A percentile compares a stretch with the other conserved stretches of the same genome.
These are phyloP conservation scores for Hypholoma fasciculare DNA, from an alignment of 768 basidiomycete species.

Conservation along the genomic window DNA sequence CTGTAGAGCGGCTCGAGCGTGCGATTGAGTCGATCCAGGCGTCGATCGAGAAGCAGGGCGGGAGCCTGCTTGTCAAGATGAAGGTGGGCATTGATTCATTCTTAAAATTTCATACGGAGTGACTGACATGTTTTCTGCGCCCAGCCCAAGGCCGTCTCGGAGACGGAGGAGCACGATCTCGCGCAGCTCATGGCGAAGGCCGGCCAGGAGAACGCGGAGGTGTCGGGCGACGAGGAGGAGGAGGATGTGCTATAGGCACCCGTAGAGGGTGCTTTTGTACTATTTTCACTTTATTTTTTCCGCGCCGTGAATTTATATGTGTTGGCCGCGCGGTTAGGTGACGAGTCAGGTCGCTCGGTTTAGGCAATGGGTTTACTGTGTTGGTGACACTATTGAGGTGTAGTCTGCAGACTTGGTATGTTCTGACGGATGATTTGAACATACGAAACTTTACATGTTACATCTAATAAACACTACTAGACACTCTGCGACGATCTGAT, in stretches of 20 bases:
- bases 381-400: too few relatives aligned
- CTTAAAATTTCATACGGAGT: neutral
- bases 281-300: too few relatives aligned
- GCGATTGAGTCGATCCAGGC: conserved; percentile 89
- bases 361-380: too few relatives aligned
- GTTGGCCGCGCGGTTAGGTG: too few relatives aligned
- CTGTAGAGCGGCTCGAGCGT: conserved; percentile 90
- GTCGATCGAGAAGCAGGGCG: conserved; percentile 83
- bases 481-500: too few relatives aligned
- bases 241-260: conserved; percentile 38
- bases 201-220: conserved; percentile 91
- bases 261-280: neutral
- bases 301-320: too few relatives aligned
- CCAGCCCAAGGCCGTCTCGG: conserved; percentile 96
- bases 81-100: conserved; percentile 52
- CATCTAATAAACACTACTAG: too few relatives aligned
- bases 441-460: too few relatives aligned
- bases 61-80: conserved; percentile 93
- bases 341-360: too few relatives aligned
- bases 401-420: too few relatives aligned
- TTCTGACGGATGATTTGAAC: too few relatives aligned
- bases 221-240: conserved; percentile 92
- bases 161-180: conserved; percentile 96
- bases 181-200: conserved; percentile 97
- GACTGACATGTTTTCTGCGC: neutral